Base-by-base conservation (phyloP, 2,329 filamentous ascomycete genomes). In the Hymenoscyphus linearis region DNA sequence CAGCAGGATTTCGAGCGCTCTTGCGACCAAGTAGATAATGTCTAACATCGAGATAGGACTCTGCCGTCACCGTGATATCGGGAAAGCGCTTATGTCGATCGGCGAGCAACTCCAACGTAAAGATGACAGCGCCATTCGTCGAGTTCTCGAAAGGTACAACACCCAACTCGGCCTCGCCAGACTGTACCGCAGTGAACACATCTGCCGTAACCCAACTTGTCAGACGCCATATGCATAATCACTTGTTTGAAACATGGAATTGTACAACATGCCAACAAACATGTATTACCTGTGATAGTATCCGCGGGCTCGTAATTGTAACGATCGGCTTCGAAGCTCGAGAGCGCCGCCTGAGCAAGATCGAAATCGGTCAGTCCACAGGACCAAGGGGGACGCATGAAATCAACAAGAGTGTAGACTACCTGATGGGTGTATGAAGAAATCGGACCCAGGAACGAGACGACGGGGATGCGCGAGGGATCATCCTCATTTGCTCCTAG, bases 71-170 rank as follows among this genome's bases (percentile, higher is more conserved):
- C 55, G 82, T 80, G 53, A 97, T 82, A 71, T 90, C 85, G 12
- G 80, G 79, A 72, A 89, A 91, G 52, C 76, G 75, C 50, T 75
- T 76, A 44, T 84, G 77, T 27, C 89, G 81, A 76, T 96, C 91
- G 66, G 91, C 91, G 63, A 99, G 85, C 66, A 93, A 85, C 75
- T 97, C 93, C 26, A 98, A 83, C 0, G 93, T 96, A 74, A 91
- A 90, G 60, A 95, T 86, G 56, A 99, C 95, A 59, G 89, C 88
- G 70, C 95, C 95, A 75, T 98, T 96, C 72, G 91, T 93, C 47
- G 90, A 96, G 79, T 99, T 99, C 74, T 98, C 93, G 75, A 96
- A 93, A 6, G 95, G 95, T 1, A 97, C 89, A 35, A 98, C 89
- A 67, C 93, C 95, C 60, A 87, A 87, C 58, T 82, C 76, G 0